A percentile compares a stretch with the other conserved stretches of the same genome.
These are phyloP conservation scores for Emericellopsis terricola DNA, from an alignment of 495 filamentous ascomycete species.

Conservation along the genomic window DNA sequence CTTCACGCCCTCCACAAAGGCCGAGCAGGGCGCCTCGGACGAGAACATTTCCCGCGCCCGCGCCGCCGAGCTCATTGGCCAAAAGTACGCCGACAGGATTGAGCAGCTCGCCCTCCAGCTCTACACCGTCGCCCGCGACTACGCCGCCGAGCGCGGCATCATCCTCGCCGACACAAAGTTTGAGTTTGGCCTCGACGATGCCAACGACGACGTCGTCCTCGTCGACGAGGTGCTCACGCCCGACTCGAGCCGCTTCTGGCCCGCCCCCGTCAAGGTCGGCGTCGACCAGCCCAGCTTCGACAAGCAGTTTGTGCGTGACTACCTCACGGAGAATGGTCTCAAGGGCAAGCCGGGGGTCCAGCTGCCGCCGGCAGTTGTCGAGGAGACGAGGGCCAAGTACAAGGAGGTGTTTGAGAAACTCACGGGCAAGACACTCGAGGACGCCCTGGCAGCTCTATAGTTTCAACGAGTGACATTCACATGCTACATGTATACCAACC, in stretches of 20 bases:
- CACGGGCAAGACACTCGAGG: constrained; percentile 23
- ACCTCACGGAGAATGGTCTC: constrained; percentile 53
- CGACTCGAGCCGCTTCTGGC: constrained; percentile 84
- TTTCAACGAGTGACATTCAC: too few relatives aligned
- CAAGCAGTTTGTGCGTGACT: constrained; percentile 83
- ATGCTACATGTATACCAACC: too few relatives aligned
- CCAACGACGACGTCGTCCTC: constrained; percentile 58
- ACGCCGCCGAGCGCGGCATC: constrained; percentile 64
- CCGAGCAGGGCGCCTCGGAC: constrained; percentile 65
- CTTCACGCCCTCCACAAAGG: constrained; percentile 87
- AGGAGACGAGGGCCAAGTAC: constrained; percentile 38
- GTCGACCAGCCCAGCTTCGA: constrained; percentile 65
- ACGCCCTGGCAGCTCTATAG: constrained; percentile 11
- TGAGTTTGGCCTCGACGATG: constrained; percentile 50
- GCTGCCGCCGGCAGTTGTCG: constrained; percentile 47
- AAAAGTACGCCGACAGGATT: constrained; percentile 54
- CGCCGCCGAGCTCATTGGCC: constrained; percentile 49
- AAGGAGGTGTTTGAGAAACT: constrained; percentile 21
- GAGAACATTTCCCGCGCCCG: constrained; percentile 73
- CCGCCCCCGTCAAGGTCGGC: constrained; percentile 44
- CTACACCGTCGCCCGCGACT: constrained; percentile 55
- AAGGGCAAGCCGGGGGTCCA: constrained; percentile 52
- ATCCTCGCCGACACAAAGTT: constrained; percentile 59
- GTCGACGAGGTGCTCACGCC: constrained; percentile 84
- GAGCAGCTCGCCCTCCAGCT: constrained; percentile 51